Evolutionary conservation across 345 rosid genomes (phyloP).

Genomic region (Mallotus nudiflorus): DNA sequence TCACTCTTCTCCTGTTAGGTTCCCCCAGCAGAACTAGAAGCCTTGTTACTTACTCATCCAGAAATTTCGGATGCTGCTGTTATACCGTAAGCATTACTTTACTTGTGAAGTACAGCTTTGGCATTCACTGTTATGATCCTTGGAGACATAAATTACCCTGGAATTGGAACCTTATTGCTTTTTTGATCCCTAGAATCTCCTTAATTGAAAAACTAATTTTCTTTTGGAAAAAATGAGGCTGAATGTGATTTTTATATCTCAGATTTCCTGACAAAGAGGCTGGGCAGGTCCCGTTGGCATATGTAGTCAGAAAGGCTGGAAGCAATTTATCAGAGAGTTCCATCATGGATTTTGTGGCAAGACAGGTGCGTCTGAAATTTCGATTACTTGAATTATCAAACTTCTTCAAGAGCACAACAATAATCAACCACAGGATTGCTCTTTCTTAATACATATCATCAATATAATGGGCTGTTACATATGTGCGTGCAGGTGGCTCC

Average conservation of each 20-base stretch:
- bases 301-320: constrained; percentile 64
- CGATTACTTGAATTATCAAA: background rate
- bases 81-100: constrained; percentile 60
- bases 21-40: constrained; percentile 91
- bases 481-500: constrained; percentile 84
- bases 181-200: background rate
- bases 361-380: constrained; percentile 44
- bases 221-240: background rate
- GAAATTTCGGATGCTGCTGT: constrained; percentile 77
- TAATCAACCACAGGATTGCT: background rate
- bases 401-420: background rate
- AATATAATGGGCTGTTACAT: background rate
- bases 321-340: constrained; percentile 44
- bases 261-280: constrained; percentile 83
- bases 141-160: too few species aligned
- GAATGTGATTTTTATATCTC: background rate
- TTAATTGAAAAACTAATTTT: background rate
- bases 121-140: background rate
- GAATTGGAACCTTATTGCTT: background rate
- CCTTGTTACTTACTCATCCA: constrained; percentile 69
- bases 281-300: constrained; percentile 88
- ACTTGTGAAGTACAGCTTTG: background rate
- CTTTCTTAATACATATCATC: background rate
- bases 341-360: constrained; percentile 65
- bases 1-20: constrained; percentile 44